Percentiles rank a stretch among this genome's conserved stretches.
Evolutionary conservation across 2,329 filamentous ascomycete genomes (phyloP).

Genomic region (Fusarium verticillioides): DNA sequence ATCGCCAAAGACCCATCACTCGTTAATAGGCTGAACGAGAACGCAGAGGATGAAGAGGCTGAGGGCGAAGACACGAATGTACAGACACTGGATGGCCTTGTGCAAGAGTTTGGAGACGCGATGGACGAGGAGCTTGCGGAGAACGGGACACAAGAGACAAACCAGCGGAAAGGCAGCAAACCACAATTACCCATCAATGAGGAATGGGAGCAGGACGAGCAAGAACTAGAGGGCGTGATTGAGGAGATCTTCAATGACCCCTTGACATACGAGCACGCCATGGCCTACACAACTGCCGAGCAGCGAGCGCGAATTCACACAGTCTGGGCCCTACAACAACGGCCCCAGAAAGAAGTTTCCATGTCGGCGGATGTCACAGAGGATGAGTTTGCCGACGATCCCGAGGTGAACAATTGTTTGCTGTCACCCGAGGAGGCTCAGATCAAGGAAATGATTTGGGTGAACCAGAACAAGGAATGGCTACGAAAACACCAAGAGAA

Average conservation of each 20-base stretch:
- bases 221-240: conserved; percentile 76
- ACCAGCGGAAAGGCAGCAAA: conserved; percentile 46
- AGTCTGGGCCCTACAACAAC: conserved; percentile 61
- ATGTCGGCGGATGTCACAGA: conserved; percentile 76
- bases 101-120: conserved; percentile 57
- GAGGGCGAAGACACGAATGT: conserved; percentile 40
- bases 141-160: conserved; percentile 22
- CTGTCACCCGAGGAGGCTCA: conserved; percentile 78
- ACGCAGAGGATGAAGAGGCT: neutral
- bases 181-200: conserved; percentile 67
- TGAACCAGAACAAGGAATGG: conserved; percentile 94
- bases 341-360: conserved; percentile 60
- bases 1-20: conserved; percentile 49
- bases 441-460: conserved; percentile 92
- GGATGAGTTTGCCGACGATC: conserved; percentile 89
- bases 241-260: conserved; percentile 75
- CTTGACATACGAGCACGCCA: conserved; percentile 65
- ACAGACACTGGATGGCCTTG: conserved; percentile 54
- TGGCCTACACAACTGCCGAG: conserved; percentile 67
- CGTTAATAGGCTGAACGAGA: conserved; percentile 34
- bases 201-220: conserved; percentile 72
- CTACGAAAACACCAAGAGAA: conserved; percentile 88
- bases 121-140: conserved; percentile 46
- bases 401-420: conserved; percentile 84
- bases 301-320: conserved; percentile 66